Conservation (phyloP, 1,284 basidiomycete species). For the Albatrellus sp. region DNA sequence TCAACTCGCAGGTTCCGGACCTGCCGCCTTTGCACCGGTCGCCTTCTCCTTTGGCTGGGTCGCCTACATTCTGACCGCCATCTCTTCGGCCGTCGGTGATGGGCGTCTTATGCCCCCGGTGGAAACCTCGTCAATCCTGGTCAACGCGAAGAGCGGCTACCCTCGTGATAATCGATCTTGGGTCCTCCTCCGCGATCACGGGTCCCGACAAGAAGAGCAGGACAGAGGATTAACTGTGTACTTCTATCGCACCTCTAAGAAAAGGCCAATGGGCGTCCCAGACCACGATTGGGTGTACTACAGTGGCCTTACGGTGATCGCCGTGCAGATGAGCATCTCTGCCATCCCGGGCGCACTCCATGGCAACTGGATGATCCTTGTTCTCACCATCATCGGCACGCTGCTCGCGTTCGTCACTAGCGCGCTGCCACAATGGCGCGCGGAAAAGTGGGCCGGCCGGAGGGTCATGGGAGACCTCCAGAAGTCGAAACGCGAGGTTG, state of each 20-base stretch:
- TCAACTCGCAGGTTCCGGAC: conserved; percentile 17
- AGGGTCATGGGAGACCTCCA: not conserved
- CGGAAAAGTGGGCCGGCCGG: conserved; percentile 13
- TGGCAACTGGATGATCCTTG: conserved; percentile 12
- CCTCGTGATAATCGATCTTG: conserved; percentile 18
- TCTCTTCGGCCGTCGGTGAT: conserved; percentile 18
- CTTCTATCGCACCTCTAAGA: conserved; percentile 12
- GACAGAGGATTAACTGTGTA: conserved; percentile 11
- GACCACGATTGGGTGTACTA: conserved; percentile 19
- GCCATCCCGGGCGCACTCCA: conserved; percentile 11
- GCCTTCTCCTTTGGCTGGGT: conserved; percentile 28
- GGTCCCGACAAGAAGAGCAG: conserved; percentile 2
- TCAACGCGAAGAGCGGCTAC: conserved; percentile 18
- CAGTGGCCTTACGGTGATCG: conserved; percentile 6
- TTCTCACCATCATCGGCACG: conserved; percentile 13
- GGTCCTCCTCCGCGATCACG: conserved; percentile 19
- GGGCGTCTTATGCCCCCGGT: conserved; percentile 19
- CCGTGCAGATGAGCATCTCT: conserved; percentile 14
- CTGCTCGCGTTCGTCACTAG: conserved; percentile 12
- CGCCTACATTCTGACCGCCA: conserved; percentile 20
- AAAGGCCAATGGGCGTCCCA: conserved; percentile 12
- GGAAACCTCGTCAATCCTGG: conserved; percentile 16
- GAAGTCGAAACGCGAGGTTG: conserved; percentile 11
- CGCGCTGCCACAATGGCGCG: conserved; percentile 14
- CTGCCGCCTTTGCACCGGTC: conserved; percentile 18